phyloP scores from a whole-genome alignment of 345 rosid species.

The Salix arbutifolia region DNA sequence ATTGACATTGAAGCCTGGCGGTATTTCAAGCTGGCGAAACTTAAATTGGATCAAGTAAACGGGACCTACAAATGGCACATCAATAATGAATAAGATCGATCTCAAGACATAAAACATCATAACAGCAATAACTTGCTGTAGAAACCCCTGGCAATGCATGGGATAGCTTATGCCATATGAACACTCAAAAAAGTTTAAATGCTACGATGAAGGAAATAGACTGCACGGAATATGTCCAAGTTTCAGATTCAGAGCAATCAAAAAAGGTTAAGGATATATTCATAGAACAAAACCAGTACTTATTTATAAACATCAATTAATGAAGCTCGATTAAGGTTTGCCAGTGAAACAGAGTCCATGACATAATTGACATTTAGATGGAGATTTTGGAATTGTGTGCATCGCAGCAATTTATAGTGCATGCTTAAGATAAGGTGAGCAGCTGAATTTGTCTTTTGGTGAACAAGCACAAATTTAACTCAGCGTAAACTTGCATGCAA shows the following conservation, averaged over 20 bases:
- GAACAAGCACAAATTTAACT: not conserved
- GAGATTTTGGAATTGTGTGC: not conserved
- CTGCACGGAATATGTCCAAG: not conserved
- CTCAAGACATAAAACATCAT: not conserved
- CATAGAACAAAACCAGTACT: not conserved
- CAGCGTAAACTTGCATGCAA: not conserved
- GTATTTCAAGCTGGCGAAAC: conserved; percentile 91
- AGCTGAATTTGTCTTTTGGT: not conserved
- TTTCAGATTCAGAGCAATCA: no score
- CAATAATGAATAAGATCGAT: not conserved
- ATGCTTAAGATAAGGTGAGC: not conserved
- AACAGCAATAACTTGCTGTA: no score
- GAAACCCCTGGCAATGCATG: no score
- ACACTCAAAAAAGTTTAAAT: not conserved
- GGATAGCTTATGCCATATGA: not conserved
- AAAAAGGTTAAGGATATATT: no score
- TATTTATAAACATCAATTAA: not conserved
- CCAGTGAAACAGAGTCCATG: not conserved
- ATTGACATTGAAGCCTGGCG: conserved; percentile 67
- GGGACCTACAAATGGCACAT: conserved; percentile 46
- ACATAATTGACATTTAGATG: not conserved
- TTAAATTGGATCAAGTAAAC: conserved; percentile 83
- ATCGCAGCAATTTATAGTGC: not conserved
- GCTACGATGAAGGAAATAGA: not conserved
- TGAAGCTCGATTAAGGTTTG: not conserved